Percentiles rank a stretch among this genome's conserved stretches.
phyloP scores from a whole-genome alignment of 495 filamentous ascomycete genomes.

The Astrothelium subdiscretum region DNA sequence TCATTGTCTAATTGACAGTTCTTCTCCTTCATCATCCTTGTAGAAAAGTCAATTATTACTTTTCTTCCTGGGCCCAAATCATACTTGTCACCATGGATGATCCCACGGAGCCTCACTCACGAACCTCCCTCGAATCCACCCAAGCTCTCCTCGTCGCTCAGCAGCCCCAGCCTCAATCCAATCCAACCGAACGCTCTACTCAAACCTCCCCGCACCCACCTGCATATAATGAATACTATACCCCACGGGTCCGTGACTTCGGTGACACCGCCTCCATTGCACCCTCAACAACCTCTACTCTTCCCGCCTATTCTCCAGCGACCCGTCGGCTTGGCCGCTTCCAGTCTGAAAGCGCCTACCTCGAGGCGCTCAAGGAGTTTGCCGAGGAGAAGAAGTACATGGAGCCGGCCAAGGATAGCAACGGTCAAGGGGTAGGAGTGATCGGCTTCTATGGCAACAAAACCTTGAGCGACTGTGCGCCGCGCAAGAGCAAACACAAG shows the following conservation, averaged over 20 bases:
- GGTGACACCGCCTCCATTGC: not conserved
- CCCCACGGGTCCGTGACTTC: not conserved
- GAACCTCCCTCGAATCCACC: not conserved
- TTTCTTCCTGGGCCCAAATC: too few species aligned
- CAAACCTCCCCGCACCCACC: not conserved
- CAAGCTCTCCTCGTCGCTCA: not conserved
- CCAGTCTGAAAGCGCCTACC: slow-evolving; percentile 11
- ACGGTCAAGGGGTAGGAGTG: not conserved
- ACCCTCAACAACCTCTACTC: not conserved
- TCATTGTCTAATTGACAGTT: too few species aligned
- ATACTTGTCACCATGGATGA: not conserved
- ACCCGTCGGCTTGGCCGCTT: slow-evolving; percentile 9
- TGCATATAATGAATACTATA: not conserved
- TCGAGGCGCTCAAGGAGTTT: slow-evolving; percentile 12
- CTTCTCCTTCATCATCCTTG: too few species aligned
- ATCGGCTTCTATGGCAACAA: slow-evolving; percentile 12
- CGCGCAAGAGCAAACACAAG: slow-evolving; percentile 3
- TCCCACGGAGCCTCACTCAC: not conserved
- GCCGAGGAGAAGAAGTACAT: slow-evolving; percentile 13
- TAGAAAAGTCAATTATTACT: too few species aligned
- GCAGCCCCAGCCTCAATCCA: not conserved
- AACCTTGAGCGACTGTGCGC: slow-evolving; percentile 5
- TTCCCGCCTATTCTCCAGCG: not conserved
- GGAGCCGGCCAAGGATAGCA: not conserved
- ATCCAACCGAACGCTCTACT: not conserved